phyloP scores from a whole-genome alignment of 1,284 basidiomycete genomes.

The Papiliotrema fonsecae region DNA sequence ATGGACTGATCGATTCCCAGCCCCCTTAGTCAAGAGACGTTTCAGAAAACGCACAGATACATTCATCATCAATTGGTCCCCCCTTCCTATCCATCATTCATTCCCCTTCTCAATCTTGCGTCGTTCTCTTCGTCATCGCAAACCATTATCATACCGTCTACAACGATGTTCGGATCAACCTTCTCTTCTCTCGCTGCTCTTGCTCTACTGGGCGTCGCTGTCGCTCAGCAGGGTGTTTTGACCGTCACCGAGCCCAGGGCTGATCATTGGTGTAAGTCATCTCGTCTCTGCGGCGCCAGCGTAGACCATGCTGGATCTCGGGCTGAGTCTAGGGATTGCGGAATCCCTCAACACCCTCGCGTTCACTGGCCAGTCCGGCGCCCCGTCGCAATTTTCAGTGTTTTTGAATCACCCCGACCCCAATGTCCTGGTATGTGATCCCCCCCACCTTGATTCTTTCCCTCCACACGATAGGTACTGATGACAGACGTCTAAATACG shows the following conservation, averaged over 20 bases:
- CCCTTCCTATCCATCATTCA: neutral
- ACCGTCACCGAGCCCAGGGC: conserved; percentile 23
- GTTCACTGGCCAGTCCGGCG: conserved; percentile 24
- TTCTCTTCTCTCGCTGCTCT: conserved; percentile 2
- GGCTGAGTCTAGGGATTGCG: conserved; percentile 26
- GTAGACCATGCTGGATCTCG: neutral
- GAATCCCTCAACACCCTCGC: conserved; percentile 33
- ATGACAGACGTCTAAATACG: conserved; percentile 25
- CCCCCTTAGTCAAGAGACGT: too few relatives aligned
- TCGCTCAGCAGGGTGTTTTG: conserved; percentile 7
- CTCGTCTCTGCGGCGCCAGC: neutral
- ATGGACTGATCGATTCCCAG: too few relatives aligned
- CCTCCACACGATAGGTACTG: neutral
- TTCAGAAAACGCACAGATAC: too few relatives aligned
- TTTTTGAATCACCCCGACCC: conserved; percentile 35
- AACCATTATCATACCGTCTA: too few relatives aligned
- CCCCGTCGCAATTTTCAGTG: conserved; percentile 27
- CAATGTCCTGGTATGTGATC: conserved; percentile 27
- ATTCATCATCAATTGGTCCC: too few relatives aligned
- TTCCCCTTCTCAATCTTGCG: neutral
- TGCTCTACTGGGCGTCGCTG: conserved; percentile 1
- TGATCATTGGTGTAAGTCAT: conserved; percentile 27
- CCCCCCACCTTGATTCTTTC: neutral
- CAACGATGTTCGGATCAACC: neutral
- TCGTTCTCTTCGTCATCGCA: too few relatives aligned